These are phyloP conservation scores for Neobulgaria alba DNA, from an alignment of 2,329 filamentous ascomycete species.

Conservation along the genomic window DNA sequence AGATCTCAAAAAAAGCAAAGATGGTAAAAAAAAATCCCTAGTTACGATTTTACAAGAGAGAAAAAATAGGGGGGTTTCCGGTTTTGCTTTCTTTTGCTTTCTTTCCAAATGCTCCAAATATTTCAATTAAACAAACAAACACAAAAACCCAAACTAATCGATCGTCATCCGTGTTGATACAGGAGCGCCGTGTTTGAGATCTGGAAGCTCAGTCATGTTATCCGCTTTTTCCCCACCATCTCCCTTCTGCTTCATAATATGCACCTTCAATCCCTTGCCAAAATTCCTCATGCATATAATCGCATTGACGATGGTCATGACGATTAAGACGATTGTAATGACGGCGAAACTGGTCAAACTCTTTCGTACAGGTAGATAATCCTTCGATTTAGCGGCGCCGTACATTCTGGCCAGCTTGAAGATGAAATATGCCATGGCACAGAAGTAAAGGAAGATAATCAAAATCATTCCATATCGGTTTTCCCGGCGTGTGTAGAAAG, in stretches of 20 bases:
- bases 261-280: conserved; percentile 77
- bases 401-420: conserved; percentile 99
- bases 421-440: conserved; percentile 86
- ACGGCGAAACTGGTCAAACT: conserved; percentile 90
- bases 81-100: too few relatives aligned
- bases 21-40: too few relatives aligned
- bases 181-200: conserved; percentile 30
- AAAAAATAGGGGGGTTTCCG: too few relatives aligned
- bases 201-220: conserved; percentile 38
- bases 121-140: conserved; percentile 11
- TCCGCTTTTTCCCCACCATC: conserved; percentile 39
- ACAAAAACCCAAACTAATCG: conserved; percentile 30
- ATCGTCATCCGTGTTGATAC: conserved; percentile 40
- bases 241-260: conserved; percentile 57
- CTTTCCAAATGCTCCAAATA: conserved; percentile 10
- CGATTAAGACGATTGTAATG: conserved; percentile 80
- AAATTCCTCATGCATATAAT: conserved; percentile 88
- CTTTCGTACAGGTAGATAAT: conserved; percentile 72
- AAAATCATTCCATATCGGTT: conserved; percentile 67
- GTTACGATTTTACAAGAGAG: too few relatives aligned
- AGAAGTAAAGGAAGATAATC: conserved; percentile 80
- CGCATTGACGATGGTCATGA: conserved; percentile 82
- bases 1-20: too few relatives aligned
- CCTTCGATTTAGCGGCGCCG: conserved; percentile 44
- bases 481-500: conserved; percentile 77